These are phyloP conservation scores for Fraxinus velutina DNA, from an alignment of 305 asterid genomes.

Conservation along the genomic window DNA sequence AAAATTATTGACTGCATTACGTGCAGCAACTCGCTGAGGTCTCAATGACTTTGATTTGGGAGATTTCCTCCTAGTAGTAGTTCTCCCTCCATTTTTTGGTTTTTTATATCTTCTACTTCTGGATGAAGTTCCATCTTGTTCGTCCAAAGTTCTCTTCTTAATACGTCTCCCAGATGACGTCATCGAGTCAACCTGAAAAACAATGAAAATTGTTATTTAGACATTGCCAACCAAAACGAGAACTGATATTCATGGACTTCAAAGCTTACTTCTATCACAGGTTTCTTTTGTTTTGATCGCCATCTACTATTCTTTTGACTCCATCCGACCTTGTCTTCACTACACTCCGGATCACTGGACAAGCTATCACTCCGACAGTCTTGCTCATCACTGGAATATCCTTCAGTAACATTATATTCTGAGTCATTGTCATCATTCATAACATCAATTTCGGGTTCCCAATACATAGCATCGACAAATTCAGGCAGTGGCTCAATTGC, in stretches of 20 bases:
- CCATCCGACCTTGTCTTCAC: slow-evolving; percentile 48
- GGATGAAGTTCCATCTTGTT: slow-evolving; percentile 52
- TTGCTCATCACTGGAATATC: slow-evolving; percentile 60
- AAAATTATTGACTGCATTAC: slow-evolving; percentile 54
- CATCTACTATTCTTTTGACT: slow-evolving; percentile 53
- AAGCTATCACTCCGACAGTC: slow-evolving; percentile 49
- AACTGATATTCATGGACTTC: slow-evolving; percentile 22
- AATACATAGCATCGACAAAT: slow-evolving; percentile 68
- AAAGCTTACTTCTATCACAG: slow-evolving; percentile 61
- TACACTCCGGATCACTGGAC: slow-evolving; percentile 57
- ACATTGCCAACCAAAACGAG: slow-evolving; percentile 28
- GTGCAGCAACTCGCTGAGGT: slow-evolving; percentile 75
- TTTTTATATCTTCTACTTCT: slow-evolving; percentile 57
- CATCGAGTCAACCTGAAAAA: slow-evolving; percentile 55
- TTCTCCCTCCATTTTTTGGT: slow-evolving; percentile 39
- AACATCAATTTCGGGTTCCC: slow-evolving; percentile 95
- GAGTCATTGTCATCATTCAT: slow-evolving; percentile 88
- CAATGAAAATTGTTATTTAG: slow-evolving; percentile 28
- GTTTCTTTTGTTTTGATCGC: slow-evolving; percentile 72
- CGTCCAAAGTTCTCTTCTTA: slow-evolving; percentile 57
- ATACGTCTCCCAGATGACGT: slow-evolving; percentile 55
- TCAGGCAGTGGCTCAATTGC: slow-evolving; percentile 84
- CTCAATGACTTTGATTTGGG: slow-evolving; percentile 54
- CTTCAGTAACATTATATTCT: slow-evolving; percentile 73
- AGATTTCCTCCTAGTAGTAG: slow-evolving; percentile 50